phyloP scores from a whole-genome alignment of 2,329 filamentous ascomycete genomes.

The Ophiognomonia clavigignenti-juglandacearum region DNA sequence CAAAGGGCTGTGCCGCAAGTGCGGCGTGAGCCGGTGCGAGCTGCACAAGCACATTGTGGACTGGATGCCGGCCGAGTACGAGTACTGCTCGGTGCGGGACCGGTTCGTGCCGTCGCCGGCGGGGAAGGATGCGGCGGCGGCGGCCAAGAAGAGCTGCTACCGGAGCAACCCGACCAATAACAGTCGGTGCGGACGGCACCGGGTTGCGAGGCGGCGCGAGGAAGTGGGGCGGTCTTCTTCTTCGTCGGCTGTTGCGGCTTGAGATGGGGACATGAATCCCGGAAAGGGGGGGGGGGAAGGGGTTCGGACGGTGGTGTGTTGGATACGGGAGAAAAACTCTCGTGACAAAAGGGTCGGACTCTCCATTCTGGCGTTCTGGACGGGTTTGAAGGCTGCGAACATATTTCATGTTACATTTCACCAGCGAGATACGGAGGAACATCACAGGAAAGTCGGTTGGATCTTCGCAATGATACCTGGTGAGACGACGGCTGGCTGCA shows the following conservation, averaged over 20 bases:
- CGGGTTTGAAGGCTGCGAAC: no score
- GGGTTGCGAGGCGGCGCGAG: constrained; percentile 27
- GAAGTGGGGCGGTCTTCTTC: constrained; percentile 5
- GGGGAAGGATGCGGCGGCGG: constrained; percentile 37
- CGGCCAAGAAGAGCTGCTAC: constrained; percentile 49
- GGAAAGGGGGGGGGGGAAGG: no score
- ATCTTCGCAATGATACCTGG: no score
- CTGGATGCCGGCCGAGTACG: constrained; percentile 52
- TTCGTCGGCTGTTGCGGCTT: not conserved
- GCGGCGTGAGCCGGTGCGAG: constrained; percentile 56
- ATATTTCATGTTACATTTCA: no score
- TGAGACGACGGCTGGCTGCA: no score
- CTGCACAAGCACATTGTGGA: constrained; percentile 56
- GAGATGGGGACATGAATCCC: no score
- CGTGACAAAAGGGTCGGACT: no score
- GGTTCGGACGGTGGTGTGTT: no score
- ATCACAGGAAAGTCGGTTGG: no score
- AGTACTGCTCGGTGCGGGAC: constrained; percentile 58
- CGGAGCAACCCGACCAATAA: constrained; percentile 57
- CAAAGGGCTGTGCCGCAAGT: constrained; percentile 59
- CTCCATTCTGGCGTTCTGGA: no score
- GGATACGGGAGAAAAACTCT: no score
- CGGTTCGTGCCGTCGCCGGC: constrained; percentile 48
- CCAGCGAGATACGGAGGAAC: no score
- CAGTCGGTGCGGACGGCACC: constrained; percentile 53